Conservation (phyloP, 129 eudicot genomes). For the Flaveria sonorensis region DNA sequence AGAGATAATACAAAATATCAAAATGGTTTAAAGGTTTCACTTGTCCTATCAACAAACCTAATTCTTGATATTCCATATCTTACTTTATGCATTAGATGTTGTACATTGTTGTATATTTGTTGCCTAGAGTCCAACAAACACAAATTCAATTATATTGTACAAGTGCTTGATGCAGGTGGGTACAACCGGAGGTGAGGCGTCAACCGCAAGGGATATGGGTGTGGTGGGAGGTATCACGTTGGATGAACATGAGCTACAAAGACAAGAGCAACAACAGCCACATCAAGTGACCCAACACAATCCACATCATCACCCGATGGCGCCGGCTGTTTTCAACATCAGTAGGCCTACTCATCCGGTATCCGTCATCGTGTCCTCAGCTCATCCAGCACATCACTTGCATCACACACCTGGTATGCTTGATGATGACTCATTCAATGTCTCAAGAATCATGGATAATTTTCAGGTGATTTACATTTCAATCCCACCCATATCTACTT, state of each 20-base stretch:
- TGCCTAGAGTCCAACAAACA: too few relatives aligned
- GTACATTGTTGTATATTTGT: neutral
- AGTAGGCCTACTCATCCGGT: slow-evolving; percentile 70
- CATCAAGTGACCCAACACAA: slow-evolving; percentile 50
- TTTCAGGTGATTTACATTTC: slow-evolving; percentile 58
- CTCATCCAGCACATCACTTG: slow-evolving; percentile 40
- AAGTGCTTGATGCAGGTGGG: slow-evolving; percentile 52
- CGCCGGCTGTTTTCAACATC: slow-evolving; percentile 62
- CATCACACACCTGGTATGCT: slow-evolving; percentile 70
- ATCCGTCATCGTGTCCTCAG: slow-evolving; percentile 62
- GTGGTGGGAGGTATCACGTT: slow-evolving; percentile 48
- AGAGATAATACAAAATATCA: slow-evolving; percentile 25
- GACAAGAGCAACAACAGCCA: slow-evolving; percentile 37
- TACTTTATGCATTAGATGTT: slow-evolving; percentile 21
- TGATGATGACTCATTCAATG: slow-evolving; percentile 71
- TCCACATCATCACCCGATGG: slow-evolving; percentile 52
- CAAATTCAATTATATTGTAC: slow-evolving; percentile 2
- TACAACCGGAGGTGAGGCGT: slow-evolving; percentile 62
- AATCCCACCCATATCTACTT: too few relatives aligned
- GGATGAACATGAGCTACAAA: slow-evolving; percentile 60
- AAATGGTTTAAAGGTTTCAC: slow-evolving; percentile 52
- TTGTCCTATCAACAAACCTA: slow-evolving; percentile 43
- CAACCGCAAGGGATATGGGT: slow-evolving; percentile 67
- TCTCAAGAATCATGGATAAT: slow-evolving; percentile 69
- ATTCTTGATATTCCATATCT: slow-evolving; percentile 30